Percentiles rank a stretch among this genome's conserved stretches.
Conservation (phyloP, 257 asterid species). For the Voacanga thouarsii region DNA sequence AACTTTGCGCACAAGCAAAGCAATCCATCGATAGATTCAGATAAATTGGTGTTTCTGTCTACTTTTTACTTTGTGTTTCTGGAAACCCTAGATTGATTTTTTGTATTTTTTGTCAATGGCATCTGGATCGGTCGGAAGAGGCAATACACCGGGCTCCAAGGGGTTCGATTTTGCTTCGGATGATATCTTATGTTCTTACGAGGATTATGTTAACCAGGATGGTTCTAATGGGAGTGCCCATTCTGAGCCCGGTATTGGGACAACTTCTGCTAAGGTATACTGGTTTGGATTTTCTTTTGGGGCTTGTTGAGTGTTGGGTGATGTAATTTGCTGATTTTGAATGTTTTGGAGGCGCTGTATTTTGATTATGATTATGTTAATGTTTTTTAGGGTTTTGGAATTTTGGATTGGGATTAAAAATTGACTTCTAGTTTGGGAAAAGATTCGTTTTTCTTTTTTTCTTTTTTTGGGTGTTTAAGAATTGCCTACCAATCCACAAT, state of each 20-base stretch:
- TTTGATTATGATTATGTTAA: background rate
- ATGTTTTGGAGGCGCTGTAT: background rate
- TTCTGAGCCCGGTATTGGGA: constrained; percentile 47
- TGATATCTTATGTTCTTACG: constrained; percentile 79
- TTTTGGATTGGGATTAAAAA: background rate
- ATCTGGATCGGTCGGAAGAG: constrained; percentile 69
- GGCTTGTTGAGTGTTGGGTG: background rate
- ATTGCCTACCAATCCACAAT: background rate
- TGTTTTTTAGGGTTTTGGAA: background rate
- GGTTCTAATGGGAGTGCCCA: constrained; percentile 51
- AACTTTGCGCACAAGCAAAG: constrained; percentile 24
- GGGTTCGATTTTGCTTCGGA: constrained; percentile 75
- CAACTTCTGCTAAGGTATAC: constrained; percentile 22
- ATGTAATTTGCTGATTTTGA: background rate
- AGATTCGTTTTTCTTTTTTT: background rate
- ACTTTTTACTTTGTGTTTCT: background rate
- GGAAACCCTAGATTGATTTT: constrained; percentile 10
- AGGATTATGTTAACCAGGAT: constrained; percentile 65
- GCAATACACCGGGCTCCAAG: constrained; percentile 47
- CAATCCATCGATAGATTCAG: background rate
- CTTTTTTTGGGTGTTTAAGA: too few species aligned
- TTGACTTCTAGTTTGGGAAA: background rate
- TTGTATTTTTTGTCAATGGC: constrained; percentile 49
- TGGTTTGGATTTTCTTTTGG: background rate
- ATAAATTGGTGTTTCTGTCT: background rate